Percentiles rank a stretch among this genome's conserved stretches.
These are phyloP conservation scores for Carex cristatella DNA, from an alignment of 176 grass and related monocot genomes.

Conservation along the genomic window DNA sequence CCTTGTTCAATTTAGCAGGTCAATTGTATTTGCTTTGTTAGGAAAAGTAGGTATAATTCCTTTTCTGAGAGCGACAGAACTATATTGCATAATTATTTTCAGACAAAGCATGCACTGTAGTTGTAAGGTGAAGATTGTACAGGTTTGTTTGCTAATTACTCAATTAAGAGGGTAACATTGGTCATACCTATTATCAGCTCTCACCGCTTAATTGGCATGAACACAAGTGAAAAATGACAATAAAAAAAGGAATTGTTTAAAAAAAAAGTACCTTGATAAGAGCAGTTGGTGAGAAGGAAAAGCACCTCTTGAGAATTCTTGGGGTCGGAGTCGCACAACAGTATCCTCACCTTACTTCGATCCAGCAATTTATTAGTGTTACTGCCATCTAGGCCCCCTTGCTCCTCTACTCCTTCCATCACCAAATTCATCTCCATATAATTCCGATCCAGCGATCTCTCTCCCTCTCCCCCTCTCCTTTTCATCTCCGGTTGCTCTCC, in stretches of 20 bases:
- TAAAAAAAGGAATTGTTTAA: background rate
- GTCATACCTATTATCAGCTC: background rate
- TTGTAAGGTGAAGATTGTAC: background rate
- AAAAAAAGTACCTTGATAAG: constrained; percentile 61
- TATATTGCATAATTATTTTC: background rate
- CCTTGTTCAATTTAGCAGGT: background rate
- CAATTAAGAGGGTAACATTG: background rate
- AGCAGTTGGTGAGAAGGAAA: constrained; percentile 79
- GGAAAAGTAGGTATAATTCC: background rate
- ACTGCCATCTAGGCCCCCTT: background rate
- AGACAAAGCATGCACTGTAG: background rate
- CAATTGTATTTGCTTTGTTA: background rate
- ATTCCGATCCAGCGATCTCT: constrained; percentile 6
- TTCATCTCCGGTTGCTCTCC: background rate
- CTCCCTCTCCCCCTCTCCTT: background rate
- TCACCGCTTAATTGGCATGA: background rate
- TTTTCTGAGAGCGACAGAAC: background rate
- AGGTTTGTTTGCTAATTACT: background rate
- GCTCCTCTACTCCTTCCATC: constrained; percentile 16
- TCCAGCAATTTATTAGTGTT: constrained; percentile 52
- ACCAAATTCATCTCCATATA: constrained; percentile 35
- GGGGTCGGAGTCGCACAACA: constrained; percentile 70
- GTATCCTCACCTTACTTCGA: constrained; percentile 86
- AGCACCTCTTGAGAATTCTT: constrained; percentile 65
- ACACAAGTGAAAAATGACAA: background rate